Evolutionary conservation across 495 filamentous ascomycete species (phyloP).

Genomic region (Hypoxylon cercidicola): DNA sequence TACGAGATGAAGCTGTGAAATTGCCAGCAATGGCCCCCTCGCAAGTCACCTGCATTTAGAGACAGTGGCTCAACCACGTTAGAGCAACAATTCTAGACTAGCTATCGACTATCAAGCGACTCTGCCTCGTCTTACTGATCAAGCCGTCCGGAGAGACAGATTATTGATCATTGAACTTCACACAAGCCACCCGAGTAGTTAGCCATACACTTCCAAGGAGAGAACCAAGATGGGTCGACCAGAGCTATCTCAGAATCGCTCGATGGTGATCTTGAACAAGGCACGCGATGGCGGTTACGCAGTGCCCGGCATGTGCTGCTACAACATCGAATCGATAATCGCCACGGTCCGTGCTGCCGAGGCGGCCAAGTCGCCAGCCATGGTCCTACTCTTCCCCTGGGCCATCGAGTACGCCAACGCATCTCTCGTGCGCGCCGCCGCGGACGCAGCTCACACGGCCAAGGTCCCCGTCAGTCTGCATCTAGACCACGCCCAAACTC

Average conservation of each 20-base stretch:
- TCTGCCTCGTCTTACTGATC: no score
- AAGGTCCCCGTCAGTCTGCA: constrained; percentile 77
- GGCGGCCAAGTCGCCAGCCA: constrained; percentile 75
- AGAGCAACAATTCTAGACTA: background rate
- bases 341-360: constrained; percentile 82
- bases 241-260: constrained; percentile 67
- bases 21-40: background rate
- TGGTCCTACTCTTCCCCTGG: constrained; percentile 91
- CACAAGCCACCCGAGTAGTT: no score
- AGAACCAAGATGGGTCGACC: constrained; percentile 60
- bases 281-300: constrained; percentile 73
- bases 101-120: no score
- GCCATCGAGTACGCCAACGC: constrained; percentile 76
- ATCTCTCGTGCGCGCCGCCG: constrained; percentile 68
- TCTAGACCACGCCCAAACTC: constrained; percentile 79
- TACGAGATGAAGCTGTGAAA: background rate
- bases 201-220: no score
- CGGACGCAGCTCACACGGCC: constrained; percentile 70
- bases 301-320: constrained; percentile 82
- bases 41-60: background rate
- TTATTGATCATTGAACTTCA: no score
- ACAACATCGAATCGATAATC: constrained; percentile 87
- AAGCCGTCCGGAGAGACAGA: no score
- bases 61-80: no score
- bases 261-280: constrained; percentile 73